A percentile compares a stretch with the other conserved stretches of the same genome.
Conservation (phyloP, 2,329 filamentous ascomycete species). For the Bertia moriformis region DNA sequence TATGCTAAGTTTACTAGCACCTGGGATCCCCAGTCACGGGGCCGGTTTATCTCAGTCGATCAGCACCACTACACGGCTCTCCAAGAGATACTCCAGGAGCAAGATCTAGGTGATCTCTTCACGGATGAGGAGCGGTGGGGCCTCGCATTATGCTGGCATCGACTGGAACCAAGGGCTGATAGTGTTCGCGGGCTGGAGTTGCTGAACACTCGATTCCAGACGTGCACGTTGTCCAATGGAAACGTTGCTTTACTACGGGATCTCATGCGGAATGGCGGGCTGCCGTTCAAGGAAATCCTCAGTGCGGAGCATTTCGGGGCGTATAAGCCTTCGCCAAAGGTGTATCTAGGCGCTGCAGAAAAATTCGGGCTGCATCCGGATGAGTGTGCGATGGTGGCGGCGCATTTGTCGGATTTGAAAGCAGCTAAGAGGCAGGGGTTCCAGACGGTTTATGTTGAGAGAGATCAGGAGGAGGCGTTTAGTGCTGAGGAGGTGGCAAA, state of each 20-base stretch:
- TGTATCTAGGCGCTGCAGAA: conserved; percentile 54
- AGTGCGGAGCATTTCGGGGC: conserved; percentile 57
- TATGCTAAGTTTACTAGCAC: conserved; percentile 46
- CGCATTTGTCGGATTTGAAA: conserved; percentile 56
- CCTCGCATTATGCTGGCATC: conserved; percentile 60
- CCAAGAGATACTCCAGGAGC: conserved; percentile 35
- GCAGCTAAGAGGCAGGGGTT: conserved; percentile 52
- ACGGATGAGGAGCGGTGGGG: conserved; percentile 44
- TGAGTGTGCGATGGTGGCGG: conserved; percentile 65
- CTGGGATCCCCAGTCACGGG: conserved; percentile 27
- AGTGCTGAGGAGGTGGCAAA: conserved; percentile 30
- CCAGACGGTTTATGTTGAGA: conserved; percentile 61
- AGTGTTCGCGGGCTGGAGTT: conserved; percentile 35
- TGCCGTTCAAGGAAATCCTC: conserved; percentile 48
- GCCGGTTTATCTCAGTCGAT: conserved; percentile 55
- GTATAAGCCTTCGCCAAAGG: conserved; percentile 58
- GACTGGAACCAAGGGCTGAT: conserved; percentile 56
- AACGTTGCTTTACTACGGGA: conserved; percentile 55
- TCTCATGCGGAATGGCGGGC: conserved; percentile 37
- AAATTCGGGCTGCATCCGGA: conserved; percentile 37
- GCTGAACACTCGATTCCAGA: conserved; percentile 36
- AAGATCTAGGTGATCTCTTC: conserved; percentile 44
- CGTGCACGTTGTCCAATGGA: conserved; percentile 61
- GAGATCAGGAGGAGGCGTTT: conserved; percentile 52
- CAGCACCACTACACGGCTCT: conserved; percentile 55